These are phyloP conservation scores for Leccinum rimulosum DNA, from an alignment of 768 basidiomycete species.

Conservation along the genomic window DNA sequence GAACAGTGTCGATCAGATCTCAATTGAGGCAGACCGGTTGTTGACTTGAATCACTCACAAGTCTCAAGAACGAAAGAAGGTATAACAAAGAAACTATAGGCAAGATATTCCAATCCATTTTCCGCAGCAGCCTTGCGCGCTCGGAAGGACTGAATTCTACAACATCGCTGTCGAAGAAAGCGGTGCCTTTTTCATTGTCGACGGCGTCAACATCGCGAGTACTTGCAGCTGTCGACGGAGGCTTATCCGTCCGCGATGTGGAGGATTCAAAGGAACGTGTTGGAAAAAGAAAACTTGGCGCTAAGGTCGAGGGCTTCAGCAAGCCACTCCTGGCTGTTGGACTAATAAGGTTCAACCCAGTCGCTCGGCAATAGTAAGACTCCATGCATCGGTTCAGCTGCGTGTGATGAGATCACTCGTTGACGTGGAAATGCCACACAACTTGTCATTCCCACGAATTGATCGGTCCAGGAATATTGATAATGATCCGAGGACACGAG, in stretches of 20 bases:
- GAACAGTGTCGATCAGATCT: not conserved
- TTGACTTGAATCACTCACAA: constrained; percentile 33
- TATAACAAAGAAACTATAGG: constrained; percentile 45
- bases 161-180: not conserved
- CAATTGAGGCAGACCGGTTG: not conserved
- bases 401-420: too few relatives aligned
- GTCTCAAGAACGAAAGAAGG: constrained; percentile 45
- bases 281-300: not conserved
- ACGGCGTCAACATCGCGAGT: constrained; percentile 2
- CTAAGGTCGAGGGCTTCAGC: not conserved
- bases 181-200: constrained; percentile 13
- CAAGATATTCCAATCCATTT: constrained; percentile 44
- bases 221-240: constrained; percentile 12
- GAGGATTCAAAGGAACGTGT: not conserved
- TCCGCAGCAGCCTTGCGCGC: constrained; percentile 34
- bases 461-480: too few relatives aligned
- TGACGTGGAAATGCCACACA: too few relatives aligned
- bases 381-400: not conserved
- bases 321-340: not conserved
- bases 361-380: not conserved
- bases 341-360: not conserved
- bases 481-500: too few relatives aligned
- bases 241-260: constrained; percentile 10
- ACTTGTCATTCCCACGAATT: too few relatives aligned
- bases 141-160: constrained; percentile 16